Evolutionary conservation across 805 yeast species (phyloP).

Genomic region (Nakazawaea pomicola): DNA sequence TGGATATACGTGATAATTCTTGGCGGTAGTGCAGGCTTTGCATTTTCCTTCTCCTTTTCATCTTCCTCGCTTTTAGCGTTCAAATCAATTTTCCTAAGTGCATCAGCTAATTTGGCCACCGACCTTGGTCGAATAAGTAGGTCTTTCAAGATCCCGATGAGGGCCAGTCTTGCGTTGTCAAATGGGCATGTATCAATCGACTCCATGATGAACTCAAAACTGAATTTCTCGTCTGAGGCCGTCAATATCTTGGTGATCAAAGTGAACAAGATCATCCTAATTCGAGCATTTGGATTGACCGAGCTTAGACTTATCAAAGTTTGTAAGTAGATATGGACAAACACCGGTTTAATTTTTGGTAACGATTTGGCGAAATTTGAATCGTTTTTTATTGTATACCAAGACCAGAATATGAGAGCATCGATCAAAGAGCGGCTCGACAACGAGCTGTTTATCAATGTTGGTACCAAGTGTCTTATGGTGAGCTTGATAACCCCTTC

Average conservation of each 20-base stretch:
- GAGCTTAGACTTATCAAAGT: slow-evolving; percentile 33
- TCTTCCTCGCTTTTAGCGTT: no score
- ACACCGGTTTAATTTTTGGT: slow-evolving; percentile 18
- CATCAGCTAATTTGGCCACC: slow-evolving; percentile 12
- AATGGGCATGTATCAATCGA: slow-evolving; percentile 64
- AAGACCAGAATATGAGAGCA: slow-evolving; percentile 28
- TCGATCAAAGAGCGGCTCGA: slow-evolving; percentile 18
- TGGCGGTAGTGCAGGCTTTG: slow-evolving; percentile 35
- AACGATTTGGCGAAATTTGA: slow-evolving; percentile 7
- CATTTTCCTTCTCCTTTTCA: no score
- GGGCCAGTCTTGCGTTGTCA: slow-evolving; percentile 51
- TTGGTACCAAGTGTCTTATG: slow-evolving; percentile 37
- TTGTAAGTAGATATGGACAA: slow-evolving; percentile 35
- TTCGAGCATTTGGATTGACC: slow-evolving; percentile 29
- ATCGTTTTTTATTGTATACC: slow-evolving; percentile 26
- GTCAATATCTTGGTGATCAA: slow-evolving; percentile 61
- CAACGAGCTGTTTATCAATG: slow-evolving; percentile 20
- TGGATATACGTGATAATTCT: slow-evolving; percentile 33
- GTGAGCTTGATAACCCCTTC: slow-evolving; percentile 34
- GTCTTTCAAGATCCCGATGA: slow-evolving; percentile 67
- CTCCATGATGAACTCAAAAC: slow-evolving; percentile 60
- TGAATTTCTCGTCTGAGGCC: slow-evolving; percentile 45
- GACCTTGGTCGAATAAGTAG: slow-evolving; percentile 38
- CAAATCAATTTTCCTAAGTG: slow-evolving; percentile 9
- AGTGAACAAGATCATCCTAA: slow-evolving; percentile 46